phyloP scores from a whole-genome alignment of 305 asterid species.

The Fraxinus sp. region DNA sequence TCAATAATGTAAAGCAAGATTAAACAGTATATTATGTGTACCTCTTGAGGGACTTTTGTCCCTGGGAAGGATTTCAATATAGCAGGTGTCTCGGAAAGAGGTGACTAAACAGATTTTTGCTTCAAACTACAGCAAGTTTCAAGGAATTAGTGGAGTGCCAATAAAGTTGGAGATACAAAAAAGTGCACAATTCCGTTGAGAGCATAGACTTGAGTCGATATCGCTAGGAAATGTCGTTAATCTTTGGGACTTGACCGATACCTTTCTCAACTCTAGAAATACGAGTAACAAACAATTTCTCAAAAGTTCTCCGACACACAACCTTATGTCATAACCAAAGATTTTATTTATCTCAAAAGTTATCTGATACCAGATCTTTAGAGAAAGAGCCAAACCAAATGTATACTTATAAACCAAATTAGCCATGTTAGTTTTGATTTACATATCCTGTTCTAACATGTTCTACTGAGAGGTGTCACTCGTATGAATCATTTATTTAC shows the following conservation, averaged over 20 bases:
- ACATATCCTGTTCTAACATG: neutral
- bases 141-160: neutral
- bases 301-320: neutral
- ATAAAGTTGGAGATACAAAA: neutral
- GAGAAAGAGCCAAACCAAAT: neutral
- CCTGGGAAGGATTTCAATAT: constrained; percentile 89
- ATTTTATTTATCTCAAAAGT: neutral
- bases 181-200: neutral
- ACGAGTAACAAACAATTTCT: neutral
- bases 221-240: neutral
- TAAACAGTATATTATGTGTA: constrained; percentile 20
- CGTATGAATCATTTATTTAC: neutral
- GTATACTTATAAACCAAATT: neutral
- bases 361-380: neutral
- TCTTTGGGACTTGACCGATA: neutral
- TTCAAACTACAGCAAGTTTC: constrained; percentile 53
- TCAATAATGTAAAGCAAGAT: neutral
- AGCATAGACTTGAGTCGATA: neutral
- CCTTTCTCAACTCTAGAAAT: neutral
- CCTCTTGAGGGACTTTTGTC: constrained; percentile 59
- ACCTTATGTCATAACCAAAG: neutral
- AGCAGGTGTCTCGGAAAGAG: constrained; percentile 79
- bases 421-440: neutral
- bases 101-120: constrained; percentile 84
- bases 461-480: neutral